Base-by-base conservation (phyloP, 345 rosid species). In the Eucalyptus cloeziana region DNA sequence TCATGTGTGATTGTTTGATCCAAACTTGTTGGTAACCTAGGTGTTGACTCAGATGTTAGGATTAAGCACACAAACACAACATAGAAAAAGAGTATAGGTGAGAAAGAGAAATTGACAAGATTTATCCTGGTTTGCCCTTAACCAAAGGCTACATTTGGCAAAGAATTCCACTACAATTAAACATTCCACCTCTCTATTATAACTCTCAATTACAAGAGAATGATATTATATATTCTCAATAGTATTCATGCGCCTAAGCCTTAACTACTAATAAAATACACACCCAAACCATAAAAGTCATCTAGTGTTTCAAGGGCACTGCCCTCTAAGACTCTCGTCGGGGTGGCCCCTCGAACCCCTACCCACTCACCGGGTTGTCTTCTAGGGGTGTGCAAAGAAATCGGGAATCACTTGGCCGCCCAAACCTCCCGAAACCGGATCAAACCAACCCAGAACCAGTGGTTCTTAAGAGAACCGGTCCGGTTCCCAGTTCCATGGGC, bases 361-460 rank as follows among this genome's bases (percentile, higher is more conserved):
- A 52, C 58, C 58, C 58, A 52, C 58, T 62, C 31, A 8, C 37
- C 21, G 2, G 16, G 76, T 52, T 52, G 10, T 52, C 9, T 52
- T 52, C 9, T 24, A 56, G 13, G 13, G 62, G 6, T 24, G 30
- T 56, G 62, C 30, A 0, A 56, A 56, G 62, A 24, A 56, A 56
- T 56, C 2, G 6, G 13, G 62, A 56, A 56, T 22, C 10, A 1
- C 12, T 5, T 0, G 2, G 2, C 58, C 5, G 0, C 58, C 58
- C 62, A 56, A 56, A 56, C 62, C 62, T 21, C 62, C 6, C 1
- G 1, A 3, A 56, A 56, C 1, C 1, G 0, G 30, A 56, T 56
- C 3, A 1, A 1, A 24, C 30, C 30, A 56, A 22, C 4, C 12
- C 0, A 0, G 30, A 56, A 56, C 13, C 21, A 0, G 3, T 24